phyloP scores from a whole-genome alignment of 108 stramenopile species.

The Cyclotella baltica region DNA sequence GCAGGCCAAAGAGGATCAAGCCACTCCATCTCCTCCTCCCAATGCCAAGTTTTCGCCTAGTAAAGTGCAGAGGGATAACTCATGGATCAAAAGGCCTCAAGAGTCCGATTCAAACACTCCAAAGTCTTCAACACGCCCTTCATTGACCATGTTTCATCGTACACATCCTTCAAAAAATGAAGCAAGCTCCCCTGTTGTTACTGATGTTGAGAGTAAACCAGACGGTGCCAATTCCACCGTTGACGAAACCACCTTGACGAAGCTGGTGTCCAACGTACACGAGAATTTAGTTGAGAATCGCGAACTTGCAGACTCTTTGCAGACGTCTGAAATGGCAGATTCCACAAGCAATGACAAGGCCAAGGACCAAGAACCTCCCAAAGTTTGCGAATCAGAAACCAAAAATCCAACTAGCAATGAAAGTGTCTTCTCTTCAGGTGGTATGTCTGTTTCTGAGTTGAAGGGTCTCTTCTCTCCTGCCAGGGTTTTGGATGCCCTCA shows the following conservation, averaged over 20 bases:
- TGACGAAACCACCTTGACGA: too few species aligned
- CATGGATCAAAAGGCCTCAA: not conserved
- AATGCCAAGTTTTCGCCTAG: not conserved
- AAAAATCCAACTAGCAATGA: not conserved
- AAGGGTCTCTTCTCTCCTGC: slow-evolving; percentile 42
- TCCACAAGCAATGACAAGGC: too few species aligned
- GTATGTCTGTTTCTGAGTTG: slow-evolving; percentile 30
- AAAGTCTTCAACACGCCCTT: not conserved
- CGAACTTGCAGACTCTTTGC: too few species aligned
- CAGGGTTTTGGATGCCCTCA: not conserved
- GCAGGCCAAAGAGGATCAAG: too few species aligned
- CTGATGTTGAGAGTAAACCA: not conserved
- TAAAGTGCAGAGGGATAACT: not conserved
- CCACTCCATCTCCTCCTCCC: too few species aligned
- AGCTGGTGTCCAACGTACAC: too few species aligned
- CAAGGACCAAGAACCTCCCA: too few species aligned
- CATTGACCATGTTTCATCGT: not conserved
- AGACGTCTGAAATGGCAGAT: too few species aligned
- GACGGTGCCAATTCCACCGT: too few species aligned
- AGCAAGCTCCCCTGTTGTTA: not conserved
- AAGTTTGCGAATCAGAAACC: too few species aligned
- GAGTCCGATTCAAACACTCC: not conserved
- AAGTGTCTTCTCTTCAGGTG: slow-evolving; percentile 6
- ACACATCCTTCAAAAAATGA: not conserved
- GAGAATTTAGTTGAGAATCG: too few species aligned